Base-by-base conservation (phyloP, 352 stramenopile species). In the Phytophthora vignae region DNA sequence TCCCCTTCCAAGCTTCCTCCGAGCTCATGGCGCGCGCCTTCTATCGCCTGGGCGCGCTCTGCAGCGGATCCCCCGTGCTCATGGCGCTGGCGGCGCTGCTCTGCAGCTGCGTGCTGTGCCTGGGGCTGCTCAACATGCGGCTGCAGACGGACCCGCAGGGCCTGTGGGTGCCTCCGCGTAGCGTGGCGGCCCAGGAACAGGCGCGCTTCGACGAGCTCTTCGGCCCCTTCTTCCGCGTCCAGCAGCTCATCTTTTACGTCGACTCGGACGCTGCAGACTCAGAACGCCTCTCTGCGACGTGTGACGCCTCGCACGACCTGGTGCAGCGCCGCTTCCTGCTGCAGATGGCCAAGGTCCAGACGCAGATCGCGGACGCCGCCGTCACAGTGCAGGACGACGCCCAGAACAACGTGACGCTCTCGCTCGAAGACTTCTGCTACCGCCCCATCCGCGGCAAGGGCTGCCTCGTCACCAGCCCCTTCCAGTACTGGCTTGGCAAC, bases 161-260 rank as follows among this genome's bases (percentile, higher is more conserved):
- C 64, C 83, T 96, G 21, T 96, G 90, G 90, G 90, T 96, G 48
- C 71, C 90, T 46, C 87, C 86, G 0, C 60, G 74, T 63, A 93
- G 82, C 52, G 75, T 82, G 33, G 85, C 90, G 2, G 83, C 84
- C 25, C 73, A 63, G 29, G 87, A 96, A 55, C 87, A 96, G 64
- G 53, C 22, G 65, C 84, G 78, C 74, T 95, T 96, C 78, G 82
- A 95, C 69, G 71, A 83, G 64, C 82, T 93, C 60, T 96, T 96
- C 69, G 80, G 82, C 22, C 85, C 90, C 44, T 96, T 96, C 78
- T 96, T 94, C 74, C 88, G 90, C 77, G 78, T 96, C 60, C 66
- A 96, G 67, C 90, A 96, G 64, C 78, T 96, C 71, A 94, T 96
- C 64, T 95, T 96, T 62, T 93, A 91, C 76, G 76, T 83, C 1